A percentile compares a stretch with the other conserved stretches of the same genome.
These are phyloP conservation scores for Chaetothyriales sp. DNA, from an alignment of 2,329 filamentous ascomycete genomes.

Conservation along the genomic window DNA sequence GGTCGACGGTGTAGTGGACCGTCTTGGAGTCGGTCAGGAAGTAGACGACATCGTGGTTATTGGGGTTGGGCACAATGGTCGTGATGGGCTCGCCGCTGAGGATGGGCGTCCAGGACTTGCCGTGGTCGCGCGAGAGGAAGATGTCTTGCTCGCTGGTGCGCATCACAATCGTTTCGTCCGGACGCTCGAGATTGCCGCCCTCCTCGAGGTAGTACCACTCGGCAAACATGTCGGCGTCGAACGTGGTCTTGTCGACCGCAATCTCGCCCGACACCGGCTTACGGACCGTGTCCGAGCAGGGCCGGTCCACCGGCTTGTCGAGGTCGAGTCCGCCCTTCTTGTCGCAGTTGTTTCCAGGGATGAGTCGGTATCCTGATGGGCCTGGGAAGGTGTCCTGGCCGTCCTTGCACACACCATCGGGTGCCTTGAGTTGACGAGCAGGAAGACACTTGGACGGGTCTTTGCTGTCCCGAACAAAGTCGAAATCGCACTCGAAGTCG, in stretches of 20 bases:
- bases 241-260: constrained; percentile 42
- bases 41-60: constrained; percentile 73
- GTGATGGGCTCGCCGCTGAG: constrained; percentile 55
- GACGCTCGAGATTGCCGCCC: constrained; percentile 44
- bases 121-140: constrained; percentile 68
- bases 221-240: constrained; percentile 43
- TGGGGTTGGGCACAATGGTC: constrained; percentile 59
- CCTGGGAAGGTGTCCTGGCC: constrained; percentile 62
- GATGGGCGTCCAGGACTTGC: constrained; percentile 65
- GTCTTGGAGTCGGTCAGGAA: constrained; percentile 57
- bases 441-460: constrained; percentile 56
- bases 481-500: constrained; percentile 96
- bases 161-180: constrained; percentile 60
- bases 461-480: constrained; percentile 51
- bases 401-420: constrained; percentile 59
- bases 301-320: constrained; percentile 56
- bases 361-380: constrained; percentile 79
- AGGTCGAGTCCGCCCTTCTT: constrained; percentile 46
- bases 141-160: constrained; percentile 45
- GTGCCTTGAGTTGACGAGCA: constrained; percentile 46
- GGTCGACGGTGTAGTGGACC: constrained; percentile 69
- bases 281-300: constrained; percentile 51
- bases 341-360: constrained; percentile 66
- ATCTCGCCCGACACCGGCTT: constrained; percentile 52
- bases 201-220: constrained; percentile 67